Base-by-base conservation (phyloP, 2,329 filamentous ascomycete genomes). In the Pyricularia grisea region DNA sequence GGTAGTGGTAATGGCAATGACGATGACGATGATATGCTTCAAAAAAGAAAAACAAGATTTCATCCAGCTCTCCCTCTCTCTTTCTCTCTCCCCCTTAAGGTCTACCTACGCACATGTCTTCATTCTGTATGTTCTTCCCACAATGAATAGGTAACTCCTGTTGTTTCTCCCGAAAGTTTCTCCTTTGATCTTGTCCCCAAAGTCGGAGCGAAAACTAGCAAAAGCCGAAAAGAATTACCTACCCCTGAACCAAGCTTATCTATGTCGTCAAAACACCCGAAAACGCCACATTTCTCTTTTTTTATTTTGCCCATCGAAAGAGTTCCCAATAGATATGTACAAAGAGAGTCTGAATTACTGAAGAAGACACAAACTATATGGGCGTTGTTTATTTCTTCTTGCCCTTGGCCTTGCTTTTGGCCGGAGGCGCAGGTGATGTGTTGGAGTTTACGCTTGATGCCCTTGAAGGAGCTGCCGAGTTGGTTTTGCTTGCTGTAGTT, bases 381-480 rank as follows among this genome's bases (percentile, higher is more conserved):
- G 4, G 23, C 12, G 65, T 66, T 25, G 1, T 36, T 74, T 74
- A 84, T 74, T 88, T 88, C 75, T 87, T 84, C 76, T 85, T 87
- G 67, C 82, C 80, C 75, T 83, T 84, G 11, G 78, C 71, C 76
- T 85, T 85, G 67, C 75, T 67, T 78, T 80, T 72, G 73, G 72
- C 66, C 4, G 66, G 23, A 30, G 70, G 74, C 75, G 82, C 75
- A 70, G 80, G 82, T 5, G 90, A 91, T 55, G 84, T 85, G 64
- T 87, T 92, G 0, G 94, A 97, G 36, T 87, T 88, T 30, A 97
- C 93, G 77, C 95, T 98, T 5, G 90, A 94, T 20, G 94, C 94
- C 72, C 95, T 87, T 27, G 94, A 97, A 0, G 90, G 91, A 5
- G 89, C 85, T 4, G 90, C 86, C 0, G 93, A 95, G 69, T 87